Evolutionary conservation across 1,284 basidiomycete genomes (phyloP), one percentile per base, ranked within the genome.

Genomic region (Anthracocystis panici-leucophaei): DNA sequence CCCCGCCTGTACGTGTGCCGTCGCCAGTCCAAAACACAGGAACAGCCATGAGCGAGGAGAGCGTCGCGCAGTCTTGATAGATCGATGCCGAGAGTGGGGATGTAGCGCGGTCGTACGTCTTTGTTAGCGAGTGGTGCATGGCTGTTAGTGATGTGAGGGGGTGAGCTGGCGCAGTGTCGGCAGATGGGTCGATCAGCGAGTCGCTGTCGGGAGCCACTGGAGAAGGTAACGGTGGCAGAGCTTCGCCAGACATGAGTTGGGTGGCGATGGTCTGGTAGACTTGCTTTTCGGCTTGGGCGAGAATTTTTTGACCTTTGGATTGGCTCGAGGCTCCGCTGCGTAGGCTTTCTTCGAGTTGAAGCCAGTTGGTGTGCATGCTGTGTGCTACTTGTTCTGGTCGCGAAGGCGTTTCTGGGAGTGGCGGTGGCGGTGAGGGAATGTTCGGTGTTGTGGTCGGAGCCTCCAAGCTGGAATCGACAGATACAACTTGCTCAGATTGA

Each of bases 11-110:
- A n/a, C 67, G 56, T 9, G 73, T 67, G 18, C 78, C 78, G 52
- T 79, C 75, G 33, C 82, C 81, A 2, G 82, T 82, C 74, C 80
- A 80, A 20, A 84, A 74, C 12, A 82, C 79, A 1, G 83, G 82
- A 0, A 82, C 77, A 8, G 63, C 51, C 63, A 84, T 65, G 40
- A 79, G 61, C 4, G 70, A 56, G 25, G 76, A 82, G 3, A 84
- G 77, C 21, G 69, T 48, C 14, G 82, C 80, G 53, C 75, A 77
- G 53, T 79, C 68, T 25, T 61, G 40, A 49, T 79, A 84, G 45
- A 81, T 77, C 0, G 60, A 57, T 3, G 71, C 53, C 0, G 69
- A 61, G 23, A 81, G 72, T 1, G 80, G 69, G 16, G 63, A 52
- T 16, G 81, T 73, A 23, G 73, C 65, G 14, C 75, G 69, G 16